These are phyloP conservation scores for Aureobasidium vineae DNA, from an alignment of 2,329 filamentous ascomycete genomes.

Conservation along the genomic window DNA sequence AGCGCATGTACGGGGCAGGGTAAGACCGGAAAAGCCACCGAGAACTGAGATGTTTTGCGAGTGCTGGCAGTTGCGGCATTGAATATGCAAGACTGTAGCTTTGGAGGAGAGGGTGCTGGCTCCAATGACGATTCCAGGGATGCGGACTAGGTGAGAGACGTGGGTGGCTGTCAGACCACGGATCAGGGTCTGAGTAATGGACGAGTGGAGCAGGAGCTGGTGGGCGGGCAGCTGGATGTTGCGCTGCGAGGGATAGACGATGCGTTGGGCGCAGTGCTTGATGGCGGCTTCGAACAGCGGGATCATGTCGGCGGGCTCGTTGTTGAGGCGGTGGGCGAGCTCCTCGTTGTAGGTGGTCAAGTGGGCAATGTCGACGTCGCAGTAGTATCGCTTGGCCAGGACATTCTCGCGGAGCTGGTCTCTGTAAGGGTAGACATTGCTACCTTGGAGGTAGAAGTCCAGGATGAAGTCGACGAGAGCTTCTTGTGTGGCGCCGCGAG, in stretches of 20 bases:
- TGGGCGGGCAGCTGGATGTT: slow-evolving; percentile 76
- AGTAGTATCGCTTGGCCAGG: slow-evolving; percentile 88
- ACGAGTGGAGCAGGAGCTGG: slow-evolving; percentile 92
- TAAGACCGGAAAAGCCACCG: slow-evolving; percentile 84
- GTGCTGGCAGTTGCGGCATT: slow-evolving; percentile 83
- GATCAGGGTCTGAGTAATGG: slow-evolving; percentile 86
- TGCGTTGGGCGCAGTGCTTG: slow-evolving; percentile 86
- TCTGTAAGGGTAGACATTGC: slow-evolving; percentile 69
- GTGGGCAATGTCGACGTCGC: slow-evolving; percentile 93
- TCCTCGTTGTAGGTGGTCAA: slow-evolving; percentile 96
- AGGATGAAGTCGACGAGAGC: slow-evolving; percentile 88
- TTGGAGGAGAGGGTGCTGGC: slow-evolving; percentile 97
- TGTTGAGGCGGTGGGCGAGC: slow-evolving; percentile 82
- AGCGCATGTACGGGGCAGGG: slow-evolving; percentile 76
- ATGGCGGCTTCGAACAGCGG: slow-evolving; percentile 93
- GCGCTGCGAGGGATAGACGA: slow-evolving; percentile 76
- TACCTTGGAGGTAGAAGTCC: slow-evolving; percentile 89
- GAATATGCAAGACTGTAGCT: slow-evolving; percentile 78
- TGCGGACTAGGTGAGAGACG: slow-evolving; percentile 90
- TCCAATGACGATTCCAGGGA: slow-evolving; percentile 96
- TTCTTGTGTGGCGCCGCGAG: slow-evolving; percentile 60
- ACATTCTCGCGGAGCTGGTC: slow-evolving; percentile 96
- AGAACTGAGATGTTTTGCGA: slow-evolving; percentile 68
- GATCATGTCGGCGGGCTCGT: slow-evolving; percentile 88
- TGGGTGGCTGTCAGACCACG: slow-evolving; percentile 89